These are phyloP conservation scores for Monosporozyma yasuniensis DNA, from an alignment of 805 yeast species.

Conservation along the genomic window DNA sequence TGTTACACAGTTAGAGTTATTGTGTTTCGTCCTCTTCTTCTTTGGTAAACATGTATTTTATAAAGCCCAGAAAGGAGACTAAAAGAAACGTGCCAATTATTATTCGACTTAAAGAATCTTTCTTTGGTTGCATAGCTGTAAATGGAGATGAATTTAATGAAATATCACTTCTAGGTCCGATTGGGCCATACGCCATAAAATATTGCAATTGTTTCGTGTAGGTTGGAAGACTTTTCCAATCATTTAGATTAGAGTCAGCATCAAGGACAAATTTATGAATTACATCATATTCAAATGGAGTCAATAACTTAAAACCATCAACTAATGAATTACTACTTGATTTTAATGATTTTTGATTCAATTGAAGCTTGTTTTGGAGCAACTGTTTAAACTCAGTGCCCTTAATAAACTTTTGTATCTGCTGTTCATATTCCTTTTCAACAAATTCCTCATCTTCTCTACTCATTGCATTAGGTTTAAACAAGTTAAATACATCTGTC, in stretches of 20 bases:
- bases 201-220: slow-evolving; percentile 50
- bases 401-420: slow-evolving; percentile 6
- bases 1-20: background rate
- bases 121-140: slow-evolving; percentile 14
- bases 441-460: slow-evolving; percentile 22
- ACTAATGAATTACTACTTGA: slow-evolving; percentile 3
- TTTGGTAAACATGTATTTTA: background rate
- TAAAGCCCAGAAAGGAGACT: background rate
- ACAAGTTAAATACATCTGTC: slow-evolving; percentile 19
- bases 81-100: background rate
- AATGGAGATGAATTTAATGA: slow-evolving; percentile 18
- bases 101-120: background rate
- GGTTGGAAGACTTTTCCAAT: slow-evolving; percentile 45
- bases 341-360: background rate
- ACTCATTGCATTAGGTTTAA: slow-evolving; percentile 17
- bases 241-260: slow-evolving; percentile 16
- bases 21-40: background rate
- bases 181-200: slow-evolving; percentile 57
- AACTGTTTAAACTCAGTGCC: background rate
- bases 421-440: slow-evolving; percentile 3
- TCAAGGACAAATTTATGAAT: slow-evolving; percentile 22
- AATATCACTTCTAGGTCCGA: slow-evolving; percentile 60
- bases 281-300: slow-evolving; percentile 9
- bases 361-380: background rate
- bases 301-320: slow-evolving; percentile 8